Evolutionary conservation across 495 filamentous ascomycete genomes (phyloP).

Genomic region (Penicillium verhagenii): DNA sequence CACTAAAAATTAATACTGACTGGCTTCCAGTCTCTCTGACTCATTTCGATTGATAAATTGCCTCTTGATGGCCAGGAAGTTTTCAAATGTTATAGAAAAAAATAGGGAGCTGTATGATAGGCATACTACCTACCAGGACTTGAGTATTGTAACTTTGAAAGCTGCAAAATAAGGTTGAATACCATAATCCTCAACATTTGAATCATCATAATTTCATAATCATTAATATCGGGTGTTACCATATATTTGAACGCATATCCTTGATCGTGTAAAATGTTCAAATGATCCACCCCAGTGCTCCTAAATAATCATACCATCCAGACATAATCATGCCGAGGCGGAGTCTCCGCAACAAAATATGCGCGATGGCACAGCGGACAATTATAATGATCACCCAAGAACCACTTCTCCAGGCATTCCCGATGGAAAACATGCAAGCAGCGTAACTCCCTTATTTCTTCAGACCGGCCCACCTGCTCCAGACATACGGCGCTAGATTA

Average conservation of each 20-base stretch:
- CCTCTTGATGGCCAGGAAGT: too few relatives aligned
- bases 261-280: too few relatives aligned
- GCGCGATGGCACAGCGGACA: slow-evolving; percentile 45
- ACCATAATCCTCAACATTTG: too few relatives aligned
- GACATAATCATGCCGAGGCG: slow-evolving; percentile 37
- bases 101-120: too few relatives aligned
- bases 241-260: too few relatives aligned
- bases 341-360: slow-evolving; percentile 37
- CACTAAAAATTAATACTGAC: too few relatives aligned
- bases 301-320: slow-evolving; percentile 42
- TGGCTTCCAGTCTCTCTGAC: too few relatives aligned
- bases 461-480: slow-evolving; percentile 37
- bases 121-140: too few relatives aligned
- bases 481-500: slow-evolving; percentile 40
- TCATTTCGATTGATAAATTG: too few relatives aligned
- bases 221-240: background rate
- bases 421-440: slow-evolving; percentile 49
- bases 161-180: too few relatives aligned
- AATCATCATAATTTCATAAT: slow-evolving; percentile 10
- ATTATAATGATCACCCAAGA: slow-evolving; percentile 42
- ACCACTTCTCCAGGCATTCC: slow-evolving; percentile 49
- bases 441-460: slow-evolving; percentile 44
- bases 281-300: background rate
- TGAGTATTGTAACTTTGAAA: too few relatives aligned
- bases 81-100: too few relatives aligned